phyloP scores from a whole-genome alignment of 1,284 basidiomycete genomes.

The Ceratobasidium sp. region DNA sequence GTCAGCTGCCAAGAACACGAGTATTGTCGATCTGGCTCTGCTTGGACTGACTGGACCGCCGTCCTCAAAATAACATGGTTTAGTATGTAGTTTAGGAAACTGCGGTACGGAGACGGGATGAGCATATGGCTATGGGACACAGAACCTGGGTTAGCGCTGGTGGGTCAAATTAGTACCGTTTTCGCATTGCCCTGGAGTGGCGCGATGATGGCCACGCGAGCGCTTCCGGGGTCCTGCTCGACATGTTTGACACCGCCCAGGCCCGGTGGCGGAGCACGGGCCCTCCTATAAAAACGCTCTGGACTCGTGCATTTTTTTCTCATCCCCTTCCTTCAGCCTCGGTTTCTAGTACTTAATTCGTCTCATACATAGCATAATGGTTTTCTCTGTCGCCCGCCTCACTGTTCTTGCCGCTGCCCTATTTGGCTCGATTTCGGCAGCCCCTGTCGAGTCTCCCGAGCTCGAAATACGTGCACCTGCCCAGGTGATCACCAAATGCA shows the following conservation, averaged over 20 bases:
- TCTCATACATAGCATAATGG: slow-evolving; percentile 2
- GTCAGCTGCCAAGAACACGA: neutral
- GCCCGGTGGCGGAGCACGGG: no score
- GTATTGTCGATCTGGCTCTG: neutral
- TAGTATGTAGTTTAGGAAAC: neutral
- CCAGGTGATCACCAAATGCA: slow-evolving; percentile 32
- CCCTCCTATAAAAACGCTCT: slow-evolving; percentile 1
- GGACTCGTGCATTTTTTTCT: neutral
- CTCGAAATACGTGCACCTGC: slow-evolving; percentile 1
- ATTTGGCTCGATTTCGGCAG: slow-evolving; percentile 30
- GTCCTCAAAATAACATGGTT: neutral
- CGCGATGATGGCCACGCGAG: no score
- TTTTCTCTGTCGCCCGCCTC: slow-evolving; percentile 32
- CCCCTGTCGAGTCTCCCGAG: slow-evolving; percentile 16
- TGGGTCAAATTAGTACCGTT: no score
- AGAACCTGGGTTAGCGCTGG: no score
- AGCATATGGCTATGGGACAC: neutral
- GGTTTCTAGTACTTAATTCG: neutral
- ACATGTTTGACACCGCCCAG: no score
- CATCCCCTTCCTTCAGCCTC: slow-evolving; percentile 1
- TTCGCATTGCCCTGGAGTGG: no score
- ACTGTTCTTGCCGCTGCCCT: slow-evolving; percentile 36
- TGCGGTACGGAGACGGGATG: neutral
- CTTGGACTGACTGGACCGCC: neutral
- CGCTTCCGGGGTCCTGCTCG: no score